Evolutionary conservation across 805 yeast genomes (phyloP), one percentile per base, ranked within the genome.

Genomic region (Brettanomyces custersianus): DNA sequence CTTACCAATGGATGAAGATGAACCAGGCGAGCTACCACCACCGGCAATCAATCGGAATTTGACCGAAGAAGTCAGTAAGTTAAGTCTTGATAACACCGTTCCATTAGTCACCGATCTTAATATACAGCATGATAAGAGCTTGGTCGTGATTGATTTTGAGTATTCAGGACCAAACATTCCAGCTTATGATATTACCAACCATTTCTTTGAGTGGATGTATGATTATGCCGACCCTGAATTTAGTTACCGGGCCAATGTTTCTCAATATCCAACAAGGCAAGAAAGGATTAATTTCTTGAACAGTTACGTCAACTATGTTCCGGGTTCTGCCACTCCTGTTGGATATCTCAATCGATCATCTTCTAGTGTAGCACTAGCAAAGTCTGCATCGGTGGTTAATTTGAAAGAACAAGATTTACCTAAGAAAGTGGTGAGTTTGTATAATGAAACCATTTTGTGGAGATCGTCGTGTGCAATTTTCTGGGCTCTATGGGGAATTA

Each of bases 201-300:
- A 92, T 62, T 83, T 92, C 47, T 72, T 83, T 44, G 98, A 90
- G 62, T 90, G 98, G 98, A 92, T 88, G 96, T 72, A 85, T 33
- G 86, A 92, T 62, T 92, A 90, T 54, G 84, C 80, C 51, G 73
- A 76, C 46, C 72, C 77, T 1, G 62, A 66, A 15, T 59, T 66
- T 12, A 55, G 66, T 25, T 74, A 80, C 54, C 71, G 59, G 38
- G 62, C 82, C n/a, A 66, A 72, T 46, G 63, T 60, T 23, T 60
- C 68, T 10, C 59, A 62, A 26, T 92, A 71, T 57, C 98, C 98
- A 8, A 62, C 65, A 11, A 63, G 65, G 41, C 74, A 75, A 31
- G 80, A 87, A 53, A 78, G 81, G 49, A 53, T 79, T 44, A 79
- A 80, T 49, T 70, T 87, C 46, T 57, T 90, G 36, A 74, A 74